Percentiles rank a stretch among this genome's conserved stretches.
Conservation (phyloP, 2,329 filamentous ascomycete genomes). For the Incumbomyces delicatus region DNA sequence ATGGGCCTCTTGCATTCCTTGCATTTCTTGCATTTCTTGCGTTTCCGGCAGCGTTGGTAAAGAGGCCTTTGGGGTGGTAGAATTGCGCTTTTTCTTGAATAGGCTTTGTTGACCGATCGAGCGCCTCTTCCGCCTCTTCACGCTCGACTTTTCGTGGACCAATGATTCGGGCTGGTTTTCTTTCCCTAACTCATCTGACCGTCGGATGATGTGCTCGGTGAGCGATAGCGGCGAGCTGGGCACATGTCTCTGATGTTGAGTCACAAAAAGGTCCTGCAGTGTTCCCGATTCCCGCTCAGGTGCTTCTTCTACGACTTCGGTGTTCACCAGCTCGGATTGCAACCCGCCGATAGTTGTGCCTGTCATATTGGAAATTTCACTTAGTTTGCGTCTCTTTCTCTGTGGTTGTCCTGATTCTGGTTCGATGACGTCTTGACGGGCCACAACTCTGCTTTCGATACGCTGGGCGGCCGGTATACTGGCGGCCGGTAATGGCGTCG, state of each 20-base stretch:
- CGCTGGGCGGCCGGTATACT: no score
- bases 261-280: not conserved
- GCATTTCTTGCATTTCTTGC: not conserved
- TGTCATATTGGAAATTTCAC: constrained; percentile 5
- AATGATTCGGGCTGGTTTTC: not conserved
- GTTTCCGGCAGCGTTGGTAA: not conserved
- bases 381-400: constrained; percentile 13
- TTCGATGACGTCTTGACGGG: not conserved
- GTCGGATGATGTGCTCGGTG: not conserved
- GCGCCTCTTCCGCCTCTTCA: constrained; percentile 2
- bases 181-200: not conserved
- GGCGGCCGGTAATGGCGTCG: constrained; percentile 5
- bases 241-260: not conserved
- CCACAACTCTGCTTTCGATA: not conserved
- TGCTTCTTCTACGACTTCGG: not conserved
- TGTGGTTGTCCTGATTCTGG: not conserved
- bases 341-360: not conserved
- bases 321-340: not conserved
- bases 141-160: not conserved
- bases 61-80: constrained; percentile 14
- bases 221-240: not conserved
- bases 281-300: not conserved
- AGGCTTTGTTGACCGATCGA: constrained; percentile 5
- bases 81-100: constrained; percentile 31
- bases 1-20: no score